These are phyloP conservation scores for Glycine soja DNA, from an alignment of 306 rosid species.

Conservation along the genomic window DNA sequence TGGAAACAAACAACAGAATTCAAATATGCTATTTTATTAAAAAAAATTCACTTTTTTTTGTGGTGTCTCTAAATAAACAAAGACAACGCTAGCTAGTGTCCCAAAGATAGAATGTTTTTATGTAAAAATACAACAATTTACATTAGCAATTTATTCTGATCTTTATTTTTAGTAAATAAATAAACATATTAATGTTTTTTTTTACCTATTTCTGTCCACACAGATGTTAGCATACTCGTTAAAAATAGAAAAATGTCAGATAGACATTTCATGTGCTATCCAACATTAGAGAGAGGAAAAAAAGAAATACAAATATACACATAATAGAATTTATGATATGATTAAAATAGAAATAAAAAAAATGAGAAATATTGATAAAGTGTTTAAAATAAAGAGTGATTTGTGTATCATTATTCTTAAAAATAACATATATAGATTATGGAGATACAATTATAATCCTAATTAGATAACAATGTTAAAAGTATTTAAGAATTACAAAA, in stretches of 20 bases:
- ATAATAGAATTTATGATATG: too few relatives aligned
- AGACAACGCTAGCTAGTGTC: neutral
- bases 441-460: too few relatives aligned
- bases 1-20: constrained; percentile 10
- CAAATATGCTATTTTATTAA: neutral
- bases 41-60: neutral
- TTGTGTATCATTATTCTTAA: too few relatives aligned
- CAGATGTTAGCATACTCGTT: neutral
- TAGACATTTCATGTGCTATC: too few relatives aligned
- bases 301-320: too few relatives aligned
- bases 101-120: neutral
- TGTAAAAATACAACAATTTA: neutral
- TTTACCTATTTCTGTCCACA: neutral
- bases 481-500: neutral
- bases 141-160: neutral
- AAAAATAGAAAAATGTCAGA: too few relatives aligned
- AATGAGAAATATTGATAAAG: too few relatives aligned
- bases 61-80: neutral
- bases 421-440: neutral
- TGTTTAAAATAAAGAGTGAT: too few relatives aligned
- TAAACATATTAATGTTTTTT: neutral
- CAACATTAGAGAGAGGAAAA: too few relatives aligned
- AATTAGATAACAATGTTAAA: too few relatives aligned
- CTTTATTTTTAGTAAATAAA: neutral
- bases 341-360: too few relatives aligned